Evolutionary conservation across 306 rosid genomes (phyloP), one percentile per base, ranked within the genome.

Genomic region (Prunus dulcis): DNA sequence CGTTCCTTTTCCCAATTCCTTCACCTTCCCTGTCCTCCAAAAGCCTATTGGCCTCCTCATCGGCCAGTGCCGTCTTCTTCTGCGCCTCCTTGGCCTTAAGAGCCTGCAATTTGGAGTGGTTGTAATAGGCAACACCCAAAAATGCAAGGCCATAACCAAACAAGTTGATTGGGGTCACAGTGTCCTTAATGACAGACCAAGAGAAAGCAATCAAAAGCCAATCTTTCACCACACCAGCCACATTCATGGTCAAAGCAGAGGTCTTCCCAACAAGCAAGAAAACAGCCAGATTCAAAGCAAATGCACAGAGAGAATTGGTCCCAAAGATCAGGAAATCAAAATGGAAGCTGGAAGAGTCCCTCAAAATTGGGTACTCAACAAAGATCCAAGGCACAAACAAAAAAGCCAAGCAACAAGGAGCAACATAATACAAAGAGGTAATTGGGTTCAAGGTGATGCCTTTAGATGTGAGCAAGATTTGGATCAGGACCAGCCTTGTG

Each of bases 221-320:
- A 50, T 93, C 98, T 77, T 93, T 93, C 1, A 93, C 97, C 2
- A 93, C 97, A 3, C 98, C 98, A 10, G 98, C 98, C 30, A 91
- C 98, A 73, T 93, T 93, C 98, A 93, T 93, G 0, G 98, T 93
- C 84, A 93, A 45, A 12, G 98, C 98, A 2, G 97, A 91, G 1
- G 98, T 93, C 73, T 93, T 93, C 15, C 98, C 98, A 0, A 93
- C 98, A 0, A 93, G 91, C 19, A 93, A 82, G 53, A 93, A 93
- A 13, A 93, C 98, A 0, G 98, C 98, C 0, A 93, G 96, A 45
- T 93, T 93, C 72, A 93, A 28, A 1, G 98, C 97, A 28, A 93
- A 93, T 0, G 98, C 98, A 28, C 98, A 93, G 0, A 89, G 2
- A 0, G 98, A 93, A 68, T 93, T 93, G 41, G 96, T 89, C 22